These are phyloP conservation scores for Musa schizocarpa DNA, from an alignment of 176 grass and related monocot species.

Conservation along the genomic window DNA sequence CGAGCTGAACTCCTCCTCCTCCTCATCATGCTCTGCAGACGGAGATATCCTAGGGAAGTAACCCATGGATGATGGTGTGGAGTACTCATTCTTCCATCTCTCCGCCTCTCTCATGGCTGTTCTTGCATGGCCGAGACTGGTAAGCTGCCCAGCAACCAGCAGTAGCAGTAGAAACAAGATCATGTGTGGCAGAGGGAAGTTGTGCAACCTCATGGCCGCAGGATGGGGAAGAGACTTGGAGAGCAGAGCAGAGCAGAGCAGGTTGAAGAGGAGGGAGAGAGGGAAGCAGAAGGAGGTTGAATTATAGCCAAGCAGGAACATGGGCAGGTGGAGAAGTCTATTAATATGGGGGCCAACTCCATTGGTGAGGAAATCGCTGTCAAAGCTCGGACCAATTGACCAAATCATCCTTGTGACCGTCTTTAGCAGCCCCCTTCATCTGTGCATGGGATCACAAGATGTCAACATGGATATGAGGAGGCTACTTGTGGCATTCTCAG, in stretches of 20 bases:
- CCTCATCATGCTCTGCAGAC: conserved; percentile 1
- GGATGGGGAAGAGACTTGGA: neutral
- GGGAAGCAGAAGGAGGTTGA: neutral
- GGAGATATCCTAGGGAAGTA: conserved; percentile 15
- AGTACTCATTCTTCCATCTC: conserved; percentile 14
- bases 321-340: neutral
- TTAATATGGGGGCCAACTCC: neutral
- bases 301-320: neutral
- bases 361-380: neutral
- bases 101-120: neutral
- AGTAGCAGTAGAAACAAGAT: conserved; percentile 19
- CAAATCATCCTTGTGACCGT: neutral
- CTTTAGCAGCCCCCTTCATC: neutral
- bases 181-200: neutral
- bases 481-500: neutral
- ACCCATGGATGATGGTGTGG: conserved; percentile 15
- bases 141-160: conserved; percentile 2
- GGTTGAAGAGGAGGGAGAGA: neutral
- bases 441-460: neutral
- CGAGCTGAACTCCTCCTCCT: conserved; percentile 7
- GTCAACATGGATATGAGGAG: neutral
- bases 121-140: conserved; percentile 10
- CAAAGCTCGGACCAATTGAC: neutral
- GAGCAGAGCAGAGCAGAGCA: neutral
- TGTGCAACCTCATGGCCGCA: neutral